Evolutionary conservation across 2,329 filamentous ascomycete species (phyloP), one percentile per base, ranked within the genome.

Genomic region (Aureobasidium sp.): DNA sequence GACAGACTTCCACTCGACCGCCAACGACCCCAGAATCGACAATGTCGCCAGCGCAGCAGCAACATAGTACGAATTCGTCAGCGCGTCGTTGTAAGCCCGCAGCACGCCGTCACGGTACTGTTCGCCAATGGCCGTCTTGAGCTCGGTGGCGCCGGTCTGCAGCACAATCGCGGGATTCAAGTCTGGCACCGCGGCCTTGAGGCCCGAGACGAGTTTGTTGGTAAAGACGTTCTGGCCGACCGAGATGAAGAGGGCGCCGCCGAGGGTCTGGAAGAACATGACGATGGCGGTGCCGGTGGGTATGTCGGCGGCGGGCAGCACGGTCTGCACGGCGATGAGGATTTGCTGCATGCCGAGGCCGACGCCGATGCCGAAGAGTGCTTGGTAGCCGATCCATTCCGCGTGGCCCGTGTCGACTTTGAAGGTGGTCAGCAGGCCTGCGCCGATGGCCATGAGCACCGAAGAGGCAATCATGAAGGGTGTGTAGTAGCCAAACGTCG

Each of bases 1-100:
- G 68, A 89, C 84, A 63, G 76, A 84, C 69, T 77, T 81, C 84
- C 84, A 89, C 73, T 88, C 81, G 65, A 88, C 79, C 7, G 75
- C 73, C 0, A 78, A 66, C 0, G 79, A 76, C 0, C 82, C 85
- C 8, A 86, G 38, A 15, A 87, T 75, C 4, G 77, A 79, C 9
- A 85, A 60, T 8, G 75, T 75, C 0, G 78, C 76, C 67, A 85
- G 73, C 1, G 81, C 79, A 8, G 86, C 74, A 1, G 78, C 79
- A 9, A 88, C 81, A 63, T 82, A 80, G 68, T 87, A 89, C 0
- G 80, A 79, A 61, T 79, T 73, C 1, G 78, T 78, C 38, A 90
- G 70, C 0, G 84, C 77, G 25, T 75, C 69, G 67, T 88, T 89
- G 73, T 90, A 90, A 0, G 84, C 86, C 0, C 74, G 64, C 1